Percentiles rank a stretch among this genome's conserved stretches.
These are phyloP conservation scores for Hypoxylon perforatum DNA, from an alignment of 495 filamentous ascomycete genomes.

Conservation along the genomic window DNA sequence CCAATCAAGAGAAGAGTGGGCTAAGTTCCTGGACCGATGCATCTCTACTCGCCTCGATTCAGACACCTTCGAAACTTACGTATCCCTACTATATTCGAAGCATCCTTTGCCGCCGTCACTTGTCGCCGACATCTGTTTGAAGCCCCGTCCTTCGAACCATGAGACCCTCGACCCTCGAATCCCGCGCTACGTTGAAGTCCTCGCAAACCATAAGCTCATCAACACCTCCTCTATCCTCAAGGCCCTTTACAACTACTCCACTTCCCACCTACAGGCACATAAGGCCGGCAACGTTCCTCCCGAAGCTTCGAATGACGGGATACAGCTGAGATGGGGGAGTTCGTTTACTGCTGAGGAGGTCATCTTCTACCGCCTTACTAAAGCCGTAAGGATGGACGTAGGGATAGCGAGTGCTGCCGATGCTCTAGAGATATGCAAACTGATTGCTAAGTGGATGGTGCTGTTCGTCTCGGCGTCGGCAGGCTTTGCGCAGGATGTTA, in stretches of 20 bases:
- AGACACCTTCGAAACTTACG: constrained; percentile 58
- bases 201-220: constrained; percentile 65
- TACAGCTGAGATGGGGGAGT: constrained; percentile 56
- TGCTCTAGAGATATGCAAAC: constrained; percentile 49
- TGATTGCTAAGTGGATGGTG: constrained; percentile 57
- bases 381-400: constrained; percentile 52
- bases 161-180: constrained; percentile 72
- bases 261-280: constrained; percentile 50
- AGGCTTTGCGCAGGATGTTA: constrained; percentile 54
- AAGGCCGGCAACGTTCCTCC: constrained; percentile 40
- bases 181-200: constrained; percentile 69
- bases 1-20: constrained; percentile 52
- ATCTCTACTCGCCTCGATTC: constrained; percentile 57
- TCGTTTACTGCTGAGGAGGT: constrained; percentile 61
- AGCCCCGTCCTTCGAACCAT: constrained; percentile 59
- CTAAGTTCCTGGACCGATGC: constrained; percentile 58
- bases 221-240: constrained; percentile 67
- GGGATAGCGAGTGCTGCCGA: constrained; percentile 49
- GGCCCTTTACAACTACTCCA: constrained; percentile 70
- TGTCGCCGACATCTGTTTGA: constrained; percentile 70
- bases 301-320: constrained; percentile 21
- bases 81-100: constrained; percentile 52
- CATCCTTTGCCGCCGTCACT: constrained; percentile 56
- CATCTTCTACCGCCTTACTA: constrained; percentile 64
- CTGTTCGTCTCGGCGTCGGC: constrained; percentile 55